phyloP scores from a whole-genome alignment of 2,329 filamentous ascomycete species.

The Paraphaeosphaeria sporulosa region DNA sequence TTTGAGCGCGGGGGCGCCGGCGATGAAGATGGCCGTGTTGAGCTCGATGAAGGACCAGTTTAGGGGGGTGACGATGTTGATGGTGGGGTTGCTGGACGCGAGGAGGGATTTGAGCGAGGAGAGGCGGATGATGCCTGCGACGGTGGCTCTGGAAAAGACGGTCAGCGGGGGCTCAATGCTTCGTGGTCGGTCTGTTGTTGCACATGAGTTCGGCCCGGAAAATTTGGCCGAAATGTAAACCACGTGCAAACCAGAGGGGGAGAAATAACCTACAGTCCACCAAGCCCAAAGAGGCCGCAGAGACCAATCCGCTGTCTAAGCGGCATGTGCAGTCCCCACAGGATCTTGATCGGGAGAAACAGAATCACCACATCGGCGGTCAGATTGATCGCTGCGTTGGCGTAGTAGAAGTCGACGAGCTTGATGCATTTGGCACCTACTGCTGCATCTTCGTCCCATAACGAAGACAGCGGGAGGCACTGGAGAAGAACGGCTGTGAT shows the following conservation, averaged over 20 bases:
- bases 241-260: neutral
- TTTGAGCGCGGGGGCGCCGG: constrained; percentile 3
- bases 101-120: neutral
- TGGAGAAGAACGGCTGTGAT: neutral
- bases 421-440: neutral
- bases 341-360: neutral
- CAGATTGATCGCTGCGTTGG: constrained; percentile 1
- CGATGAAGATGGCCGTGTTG: constrained; percentile 8
- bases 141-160: neutral
- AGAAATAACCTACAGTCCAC: constrained; percentile 5
- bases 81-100: neutral
- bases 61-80: constrained; percentile 1
- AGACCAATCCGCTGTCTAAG: constrained; percentile 7
- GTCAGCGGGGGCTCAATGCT: neutral
- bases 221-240: too few relatives aligned
- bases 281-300: constrained; percentile 3
- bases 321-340: constrained; percentile 9
- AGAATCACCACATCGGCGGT: neutral
- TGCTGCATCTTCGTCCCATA: neutral
- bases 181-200: neutral
- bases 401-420: constrained; percentile 1
- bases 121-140: constrained; percentile 7
- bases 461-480: constrained; percentile 1
- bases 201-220: neutral
- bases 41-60: constrained; percentile 10